Conservation (phyloP, 257 asterid genomes). For the Cordia subcordata region DNA sequence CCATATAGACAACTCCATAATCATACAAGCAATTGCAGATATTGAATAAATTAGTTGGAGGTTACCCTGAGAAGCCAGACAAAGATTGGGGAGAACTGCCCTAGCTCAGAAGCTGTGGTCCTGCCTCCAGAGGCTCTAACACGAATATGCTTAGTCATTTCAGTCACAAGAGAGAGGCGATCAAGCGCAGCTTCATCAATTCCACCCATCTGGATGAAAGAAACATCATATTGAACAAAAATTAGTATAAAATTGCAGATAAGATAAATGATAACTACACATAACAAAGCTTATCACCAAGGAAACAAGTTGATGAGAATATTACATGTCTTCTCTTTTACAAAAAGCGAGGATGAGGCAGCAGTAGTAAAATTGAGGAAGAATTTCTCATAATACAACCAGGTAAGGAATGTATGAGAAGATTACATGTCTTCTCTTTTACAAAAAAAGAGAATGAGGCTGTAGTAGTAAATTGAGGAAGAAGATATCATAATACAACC, state of each 20-base stretch:
- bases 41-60: background rate
- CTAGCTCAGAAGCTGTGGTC: constrained; percentile 83
- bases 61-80: constrained; percentile 98
- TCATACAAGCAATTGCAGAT: background rate
- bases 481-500: too few relatives aligned
- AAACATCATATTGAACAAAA: background rate
- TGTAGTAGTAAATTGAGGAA: too few relatives aligned
- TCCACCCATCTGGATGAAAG: constrained; percentile 85
- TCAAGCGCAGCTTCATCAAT: constrained; percentile 99
- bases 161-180: constrained; percentile 97
- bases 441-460: too few relatives aligned
- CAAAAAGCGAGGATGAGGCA: too few relatives aligned
- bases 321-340: too few relatives aligned
- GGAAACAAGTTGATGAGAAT: too few relatives aligned
- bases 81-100: constrained; percentile 92
- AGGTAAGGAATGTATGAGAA: too few relatives aligned
- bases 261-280: background rate
- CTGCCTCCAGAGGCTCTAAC: constrained; percentile 89
- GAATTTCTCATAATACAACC: too few relatives aligned
- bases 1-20: background rate
- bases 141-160: constrained; percentile 99
- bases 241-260: background rate
- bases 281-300: too few relatives aligned
- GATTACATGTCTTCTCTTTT: too few relatives aligned
- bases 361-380: too few relatives aligned